Evolutionary conservation across 1,284 basidiomycete species (phyloP).

Genomic region (Microbotryum intermedium): DNA sequence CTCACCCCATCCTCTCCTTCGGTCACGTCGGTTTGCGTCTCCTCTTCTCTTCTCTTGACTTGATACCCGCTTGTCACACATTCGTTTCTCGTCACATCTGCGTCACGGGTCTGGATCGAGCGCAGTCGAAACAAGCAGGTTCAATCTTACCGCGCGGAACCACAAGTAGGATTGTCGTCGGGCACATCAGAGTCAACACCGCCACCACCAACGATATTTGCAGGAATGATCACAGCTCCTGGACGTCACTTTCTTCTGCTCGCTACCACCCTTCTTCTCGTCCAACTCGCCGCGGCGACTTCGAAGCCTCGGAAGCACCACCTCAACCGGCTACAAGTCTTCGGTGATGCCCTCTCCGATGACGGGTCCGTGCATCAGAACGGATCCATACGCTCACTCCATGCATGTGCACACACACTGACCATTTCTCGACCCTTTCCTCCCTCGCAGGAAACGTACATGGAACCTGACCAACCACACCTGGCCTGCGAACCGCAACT

Average conservation of each 20-base stretch:
- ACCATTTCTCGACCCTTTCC: background rate
- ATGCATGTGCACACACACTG: background rate
- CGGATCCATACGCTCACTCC: background rate
- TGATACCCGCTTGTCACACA: no score
- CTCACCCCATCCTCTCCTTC: no score
- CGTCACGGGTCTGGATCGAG: no score
- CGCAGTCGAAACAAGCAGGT: no score
- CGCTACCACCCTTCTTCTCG: background rate
- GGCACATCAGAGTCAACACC: no score
- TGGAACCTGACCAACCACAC: background rate
- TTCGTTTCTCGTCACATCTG: no score
- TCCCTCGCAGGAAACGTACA: background rate
- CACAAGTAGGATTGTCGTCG: no score
- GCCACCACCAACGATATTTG: no score
- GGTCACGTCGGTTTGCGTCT: no score
- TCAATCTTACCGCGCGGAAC: no score
- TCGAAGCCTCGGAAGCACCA: conserved; percentile 1
- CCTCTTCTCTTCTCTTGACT: no score
- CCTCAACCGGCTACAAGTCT: conserved; percentile 1
- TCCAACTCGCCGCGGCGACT: background rate
- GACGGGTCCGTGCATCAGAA: background rate
- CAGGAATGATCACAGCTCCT: background rate
- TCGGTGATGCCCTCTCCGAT: conserved; percentile 11
- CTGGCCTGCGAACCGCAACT: conserved; percentile 11
- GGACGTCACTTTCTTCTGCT: background rate